Conservation (phyloP, 306 rosid genomes). For the Prunus campanulata region DNA sequence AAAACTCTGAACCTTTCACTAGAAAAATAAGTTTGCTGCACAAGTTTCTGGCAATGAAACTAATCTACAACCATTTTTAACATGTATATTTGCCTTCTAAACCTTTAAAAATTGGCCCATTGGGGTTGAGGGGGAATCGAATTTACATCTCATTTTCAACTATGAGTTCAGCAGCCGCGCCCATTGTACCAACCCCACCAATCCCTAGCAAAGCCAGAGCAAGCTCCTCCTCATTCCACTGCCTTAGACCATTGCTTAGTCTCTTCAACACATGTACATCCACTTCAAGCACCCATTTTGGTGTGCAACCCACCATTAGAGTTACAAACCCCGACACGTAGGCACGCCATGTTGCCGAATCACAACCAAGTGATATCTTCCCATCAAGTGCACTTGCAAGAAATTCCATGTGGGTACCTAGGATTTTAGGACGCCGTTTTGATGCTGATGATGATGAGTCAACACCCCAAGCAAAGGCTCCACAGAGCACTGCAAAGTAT, state of each 20-base stretch:
- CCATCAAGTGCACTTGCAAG: conserved; percentile 93
- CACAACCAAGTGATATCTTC: conserved; percentile 89
- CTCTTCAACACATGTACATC: conserved; percentile 78
- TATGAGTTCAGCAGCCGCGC: conserved; percentile 86
- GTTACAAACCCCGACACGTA: conserved; percentile 82
- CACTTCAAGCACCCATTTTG: conserved; percentile 83
- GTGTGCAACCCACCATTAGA: conserved; percentile 76
- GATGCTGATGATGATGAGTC: conserved; percentile 83
- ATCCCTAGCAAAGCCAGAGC: conserved; percentile 72
- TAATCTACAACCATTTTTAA: conserved; percentile 16
- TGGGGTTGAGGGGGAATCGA: conserved; percentile 5
- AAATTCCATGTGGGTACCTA: conserved; percentile 80
- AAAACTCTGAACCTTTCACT: not conserved
- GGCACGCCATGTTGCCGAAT: conserved; percentile 85
- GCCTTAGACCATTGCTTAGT: conserved; percentile 71
- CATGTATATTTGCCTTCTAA: conserved; percentile 1
- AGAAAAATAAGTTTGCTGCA: conserved; percentile 1
- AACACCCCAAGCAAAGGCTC: conserved; percentile 91
- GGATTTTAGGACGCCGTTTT: conserved; percentile 72
- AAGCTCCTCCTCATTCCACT: conserved; percentile 83
- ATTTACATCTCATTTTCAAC: conserved; percentile 48
- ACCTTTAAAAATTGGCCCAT: conserved; percentile 6
- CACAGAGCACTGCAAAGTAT: conserved; percentile 74
- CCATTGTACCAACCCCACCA: conserved; percentile 78
- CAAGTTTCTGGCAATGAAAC: not conserved